Conservation (phyloP, 139 green algal genomes). For the Closterium sp. region DNA sequence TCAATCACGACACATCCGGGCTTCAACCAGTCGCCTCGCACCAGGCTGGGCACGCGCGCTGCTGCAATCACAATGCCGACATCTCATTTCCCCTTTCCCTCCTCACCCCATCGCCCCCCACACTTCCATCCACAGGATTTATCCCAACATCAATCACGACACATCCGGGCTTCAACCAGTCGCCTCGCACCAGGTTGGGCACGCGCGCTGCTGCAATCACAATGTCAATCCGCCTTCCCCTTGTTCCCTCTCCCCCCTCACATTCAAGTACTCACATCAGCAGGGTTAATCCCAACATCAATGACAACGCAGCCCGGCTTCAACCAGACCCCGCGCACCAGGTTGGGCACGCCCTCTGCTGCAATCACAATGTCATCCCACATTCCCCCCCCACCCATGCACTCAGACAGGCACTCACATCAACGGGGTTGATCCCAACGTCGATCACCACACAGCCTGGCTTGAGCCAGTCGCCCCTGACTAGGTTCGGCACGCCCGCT, state of each 20-base stretch:
- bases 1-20: constrained; percentile 60
- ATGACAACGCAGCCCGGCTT: constrained; percentile 60
- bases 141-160: constrained; percentile 65
- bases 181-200: constrained; percentile 78
- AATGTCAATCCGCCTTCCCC: constrained; percentile 72
- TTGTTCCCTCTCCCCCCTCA: not conserved
- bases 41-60: constrained; percentile 76
- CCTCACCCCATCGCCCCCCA: not conserved
- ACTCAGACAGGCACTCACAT: constrained; percentile 11
- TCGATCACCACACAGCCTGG: constrained; percentile 60
- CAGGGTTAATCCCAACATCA: constrained; percentile 64
- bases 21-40: constrained; percentile 60
- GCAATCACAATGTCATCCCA: too few relatives aligned
- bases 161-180: constrained; percentile 62
- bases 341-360: constrained; percentile 78
- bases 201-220: constrained; percentile 86
- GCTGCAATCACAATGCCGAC: not conserved
- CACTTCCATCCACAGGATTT: constrained; percentile 52
- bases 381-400: too few relatives aligned
- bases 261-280: constrained; percentile 1
- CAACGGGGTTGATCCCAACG: constrained; percentile 62
- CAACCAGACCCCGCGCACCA: constrained; percentile 72
- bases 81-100: too few relatives aligned
- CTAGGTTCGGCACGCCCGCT: constrained; percentile 79
- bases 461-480: constrained; percentile 70